Percentiles rank a stretch among this genome's conserved stretches.
phyloP scores from a whole-genome alignment of 192 early-diverging fungal genomes.

The Coemansia sp. region DNA sequence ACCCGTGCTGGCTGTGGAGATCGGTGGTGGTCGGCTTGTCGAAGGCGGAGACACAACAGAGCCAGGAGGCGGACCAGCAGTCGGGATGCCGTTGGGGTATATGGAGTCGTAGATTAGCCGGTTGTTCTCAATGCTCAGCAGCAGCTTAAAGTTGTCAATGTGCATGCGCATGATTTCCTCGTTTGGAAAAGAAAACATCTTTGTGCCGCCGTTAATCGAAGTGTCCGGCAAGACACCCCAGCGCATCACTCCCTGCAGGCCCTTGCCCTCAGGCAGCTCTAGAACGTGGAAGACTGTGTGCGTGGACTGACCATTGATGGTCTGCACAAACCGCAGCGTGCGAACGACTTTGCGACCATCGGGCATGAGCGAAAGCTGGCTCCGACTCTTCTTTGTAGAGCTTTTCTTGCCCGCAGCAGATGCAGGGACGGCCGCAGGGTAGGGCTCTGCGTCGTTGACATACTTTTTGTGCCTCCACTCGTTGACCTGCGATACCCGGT shows the following conservation, averaged over 20 bases:
- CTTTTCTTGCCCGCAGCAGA: slow-evolving; percentile 31
- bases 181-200: slow-evolving; percentile 55
- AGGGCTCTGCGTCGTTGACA: slow-evolving; percentile 55
- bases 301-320: slow-evolving; percentile 50
- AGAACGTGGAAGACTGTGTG: slow-evolving; percentile 67
- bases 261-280: slow-evolving; percentile 48
- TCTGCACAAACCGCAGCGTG: slow-evolving; percentile 70
- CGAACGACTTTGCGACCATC: slow-evolving; percentile 66
- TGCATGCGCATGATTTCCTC: slow-evolving; percentile 54
- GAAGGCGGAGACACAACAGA: neutral
- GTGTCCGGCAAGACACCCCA: slow-evolving; percentile 66
- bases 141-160: slow-evolving; percentile 53
- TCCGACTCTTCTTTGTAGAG: slow-evolving; percentile 34
- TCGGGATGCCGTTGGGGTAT: slow-evolving; percentile 45
- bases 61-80: slow-evolving; percentile 30
- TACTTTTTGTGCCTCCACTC: slow-evolving; percentile 69
- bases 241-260: slow-evolving; percentile 66
- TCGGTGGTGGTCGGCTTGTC: slow-evolving; percentile 12
- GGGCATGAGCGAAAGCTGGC: slow-evolving; percentile 44
- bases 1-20: slow-evolving; percentile 2
- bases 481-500: slow-evolving; percentile 65
- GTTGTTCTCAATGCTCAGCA: slow-evolving; percentile 49
- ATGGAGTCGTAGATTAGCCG: slow-evolving; percentile 50
- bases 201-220: slow-evolving; percentile 64
- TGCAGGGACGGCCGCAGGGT: slow-evolving; percentile 29